Evolutionary conservation across 2,329 filamentous ascomycete species (phyloP).

Genomic region (Myriangium duriaei): DNA sequence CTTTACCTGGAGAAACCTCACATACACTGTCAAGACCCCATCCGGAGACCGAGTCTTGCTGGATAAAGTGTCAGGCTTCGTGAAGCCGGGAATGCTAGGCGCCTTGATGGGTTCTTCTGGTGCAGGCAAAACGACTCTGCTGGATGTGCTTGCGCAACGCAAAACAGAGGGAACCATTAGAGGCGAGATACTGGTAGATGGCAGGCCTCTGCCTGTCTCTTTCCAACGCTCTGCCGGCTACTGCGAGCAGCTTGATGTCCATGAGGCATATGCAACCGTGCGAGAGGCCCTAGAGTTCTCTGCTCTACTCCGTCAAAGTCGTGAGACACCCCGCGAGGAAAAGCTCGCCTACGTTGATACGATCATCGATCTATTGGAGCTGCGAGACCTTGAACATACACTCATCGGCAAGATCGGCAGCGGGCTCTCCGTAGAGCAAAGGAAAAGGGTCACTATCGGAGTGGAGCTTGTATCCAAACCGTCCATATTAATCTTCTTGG

Average conservation of each 20-base stretch:
- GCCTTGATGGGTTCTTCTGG: conserved; percentile 73
- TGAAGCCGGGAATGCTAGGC: conserved; percentile 63
- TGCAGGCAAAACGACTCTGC: conserved; percentile 29
- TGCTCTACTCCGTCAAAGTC: conserved; percentile 49
- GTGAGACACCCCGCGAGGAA: conserved; percentile 43
- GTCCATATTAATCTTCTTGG: conserved; percentile 51
- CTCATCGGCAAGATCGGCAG: conserved; percentile 47
- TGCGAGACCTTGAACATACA: conserved; percentile 54
- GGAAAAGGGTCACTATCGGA: conserved; percentile 44
- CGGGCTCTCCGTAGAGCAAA: conserved; percentile 42
- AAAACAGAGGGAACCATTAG: conserved; percentile 33
- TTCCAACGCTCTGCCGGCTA: conserved; percentile 44
- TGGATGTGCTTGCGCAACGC: conserved; percentile 30
- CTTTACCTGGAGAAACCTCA: conserved; percentile 75
- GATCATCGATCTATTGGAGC: conserved; percentile 50
- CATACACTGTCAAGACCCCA: conserved; percentile 54
- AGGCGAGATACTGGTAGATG: conserved; percentile 35
- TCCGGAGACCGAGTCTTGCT: conserved; percentile 37
- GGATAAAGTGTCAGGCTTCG: conserved; percentile 55
- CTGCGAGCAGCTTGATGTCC: conserved; percentile 53
- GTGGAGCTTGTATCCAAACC: conserved; percentile 46
- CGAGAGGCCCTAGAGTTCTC: conserved; percentile 55
- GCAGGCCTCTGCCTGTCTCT: conserved; percentile 25
- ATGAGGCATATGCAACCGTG: conserved; percentile 54
- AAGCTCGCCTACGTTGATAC: conserved; percentile 58